Conservation (phyloP, 257 asterid species). For the Solanum medicagineum region DNA sequence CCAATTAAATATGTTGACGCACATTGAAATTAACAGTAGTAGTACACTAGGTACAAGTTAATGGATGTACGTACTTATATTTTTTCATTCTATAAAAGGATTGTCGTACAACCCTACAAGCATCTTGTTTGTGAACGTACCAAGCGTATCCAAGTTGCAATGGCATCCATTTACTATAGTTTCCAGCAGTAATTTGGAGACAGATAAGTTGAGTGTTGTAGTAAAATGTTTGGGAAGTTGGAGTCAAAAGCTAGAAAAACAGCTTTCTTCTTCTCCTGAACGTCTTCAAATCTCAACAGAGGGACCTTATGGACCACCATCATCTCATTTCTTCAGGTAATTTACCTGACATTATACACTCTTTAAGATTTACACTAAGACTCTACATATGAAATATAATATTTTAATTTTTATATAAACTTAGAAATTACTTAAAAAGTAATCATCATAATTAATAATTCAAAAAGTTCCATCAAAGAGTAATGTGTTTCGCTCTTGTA, state of each 20-base stretch:
- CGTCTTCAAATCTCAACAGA: slow-evolving; percentile 37
- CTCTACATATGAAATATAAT: too few relatives aligned
- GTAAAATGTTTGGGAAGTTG: slow-evolving; percentile 24
- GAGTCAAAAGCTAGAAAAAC: slow-evolving; percentile 22
- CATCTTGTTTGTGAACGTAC: slow-evolving; percentile 21
- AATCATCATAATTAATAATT: too few relatives aligned
- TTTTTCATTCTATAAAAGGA: background rate
- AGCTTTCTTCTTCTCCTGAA: slow-evolving; percentile 19
- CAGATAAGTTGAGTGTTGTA: slow-evolving; percentile 16
- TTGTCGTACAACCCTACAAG: slow-evolving; percentile 25
- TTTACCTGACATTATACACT: too few relatives aligned
- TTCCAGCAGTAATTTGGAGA: slow-evolving; percentile 26
- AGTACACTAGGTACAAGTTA: background rate
- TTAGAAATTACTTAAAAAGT: too few relatives aligned
- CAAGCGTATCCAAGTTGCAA: slow-evolving; percentile 27
- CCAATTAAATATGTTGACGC: background rate
- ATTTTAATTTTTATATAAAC: too few relatives aligned
- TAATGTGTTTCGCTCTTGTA: too few relatives aligned
- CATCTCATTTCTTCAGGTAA: slow-evolving; percentile 11
- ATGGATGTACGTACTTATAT: background rate
- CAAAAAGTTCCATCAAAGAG: too few relatives aligned
- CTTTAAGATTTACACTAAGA: too few relatives aligned
- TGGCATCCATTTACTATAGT: slow-evolving; percentile 37
- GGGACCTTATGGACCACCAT: slow-evolving; percentile 56
- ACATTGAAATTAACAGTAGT: background rate